A percentile compares a stretch with the other conserved stretches of the same genome.
Evolutionary conservation across 202 grass and related monocot genomes (phyloP).

Genomic region (Musa balbisiana): DNA sequence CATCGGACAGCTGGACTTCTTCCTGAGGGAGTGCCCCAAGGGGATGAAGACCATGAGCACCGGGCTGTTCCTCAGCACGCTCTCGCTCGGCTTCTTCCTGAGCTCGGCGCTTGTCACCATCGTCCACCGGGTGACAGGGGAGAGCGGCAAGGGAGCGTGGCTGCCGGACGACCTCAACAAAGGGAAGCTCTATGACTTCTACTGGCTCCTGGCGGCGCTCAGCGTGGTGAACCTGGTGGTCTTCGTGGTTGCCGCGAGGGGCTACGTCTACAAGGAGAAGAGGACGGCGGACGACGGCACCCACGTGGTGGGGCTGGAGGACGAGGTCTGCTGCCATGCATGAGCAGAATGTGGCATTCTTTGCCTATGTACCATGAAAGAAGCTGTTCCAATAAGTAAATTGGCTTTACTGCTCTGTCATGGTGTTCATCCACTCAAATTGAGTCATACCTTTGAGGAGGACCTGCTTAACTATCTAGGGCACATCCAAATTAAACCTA

Average conservation of each 20-base stretch:
- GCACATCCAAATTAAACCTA: too few species aligned
- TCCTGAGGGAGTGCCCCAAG: too few species aligned
- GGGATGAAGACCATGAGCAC: too few species aligned
- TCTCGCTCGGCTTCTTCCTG: constrained; percentile 46
- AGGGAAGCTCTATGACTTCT: background rate
- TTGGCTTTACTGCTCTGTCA: too few species aligned
- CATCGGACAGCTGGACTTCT: too few species aligned
- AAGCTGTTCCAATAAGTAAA: background rate
- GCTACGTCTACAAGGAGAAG: constrained; percentile 66
- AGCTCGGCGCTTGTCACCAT: constrained; percentile 39
- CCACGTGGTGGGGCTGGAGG: constrained; percentile 8
- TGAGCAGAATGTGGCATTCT: background rate
- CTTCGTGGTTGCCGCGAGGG: constrained; percentile 34
- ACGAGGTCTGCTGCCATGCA: background rate
- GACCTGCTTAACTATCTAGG: too few species aligned
- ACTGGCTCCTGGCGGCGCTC: constrained; percentile 5
- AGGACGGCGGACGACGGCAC: constrained; percentile 21
- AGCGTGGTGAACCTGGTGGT: constrained; percentile 19
- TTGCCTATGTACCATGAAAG: background rate
- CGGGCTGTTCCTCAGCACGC: too few species aligned
- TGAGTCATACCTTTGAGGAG: too few species aligned
- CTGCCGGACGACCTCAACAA: constrained; percentile 33
- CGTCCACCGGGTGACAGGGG: constrained; percentile 28
- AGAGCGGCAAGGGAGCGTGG: constrained; percentile 28
- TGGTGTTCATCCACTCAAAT: too few species aligned